phyloP scores from a whole-genome alignment of 305 asterid genomes.

The Fraxinus paxiana region DNA sequence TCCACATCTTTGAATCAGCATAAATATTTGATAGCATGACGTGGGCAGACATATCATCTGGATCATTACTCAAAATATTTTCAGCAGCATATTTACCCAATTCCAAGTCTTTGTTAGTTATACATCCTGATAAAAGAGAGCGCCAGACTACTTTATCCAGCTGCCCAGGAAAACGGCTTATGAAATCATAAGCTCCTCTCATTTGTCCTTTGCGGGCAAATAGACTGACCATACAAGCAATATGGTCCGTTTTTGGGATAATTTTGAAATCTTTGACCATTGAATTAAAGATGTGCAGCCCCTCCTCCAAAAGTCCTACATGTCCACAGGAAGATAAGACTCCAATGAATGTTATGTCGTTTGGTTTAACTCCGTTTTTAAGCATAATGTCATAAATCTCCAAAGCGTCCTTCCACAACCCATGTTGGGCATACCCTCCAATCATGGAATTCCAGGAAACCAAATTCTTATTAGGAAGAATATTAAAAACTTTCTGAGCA shows the following conservation, averaged over 20 bases:
- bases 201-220: conserved; percentile 60
- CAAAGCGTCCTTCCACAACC: conserved; percentile 60
- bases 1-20: conserved; percentile 67
- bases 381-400: conserved; percentile 52
- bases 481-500: conserved; percentile 55
- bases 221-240: conserved; percentile 63
- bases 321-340: conserved; percentile 69
- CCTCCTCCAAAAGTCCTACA: conserved; percentile 56
- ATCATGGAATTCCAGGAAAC: conserved; percentile 80
- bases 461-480: conserved; percentile 47
- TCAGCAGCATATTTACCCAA: conserved; percentile 62
- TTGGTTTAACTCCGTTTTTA: conserved; percentile 41
- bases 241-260: conserved; percentile 56
- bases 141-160: conserved; percentile 75
- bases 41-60: conserved; percentile 60
- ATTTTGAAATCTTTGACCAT: conserved; percentile 51
- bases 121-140: conserved; percentile 64
- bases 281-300: conserved; percentile 49
- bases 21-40: conserved; percentile 64
- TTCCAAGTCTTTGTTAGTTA: conserved; percentile 42
- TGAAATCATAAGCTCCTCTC: conserved; percentile 50
- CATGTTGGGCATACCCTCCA: conserved; percentile 69
- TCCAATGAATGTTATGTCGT: conserved; percentile 54
- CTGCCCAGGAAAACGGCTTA: conserved; percentile 34
- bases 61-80: conserved; percentile 53